phyloP scores from a whole-genome alignment of 129 eudicot species.

The Mikania micrantha region DNA sequence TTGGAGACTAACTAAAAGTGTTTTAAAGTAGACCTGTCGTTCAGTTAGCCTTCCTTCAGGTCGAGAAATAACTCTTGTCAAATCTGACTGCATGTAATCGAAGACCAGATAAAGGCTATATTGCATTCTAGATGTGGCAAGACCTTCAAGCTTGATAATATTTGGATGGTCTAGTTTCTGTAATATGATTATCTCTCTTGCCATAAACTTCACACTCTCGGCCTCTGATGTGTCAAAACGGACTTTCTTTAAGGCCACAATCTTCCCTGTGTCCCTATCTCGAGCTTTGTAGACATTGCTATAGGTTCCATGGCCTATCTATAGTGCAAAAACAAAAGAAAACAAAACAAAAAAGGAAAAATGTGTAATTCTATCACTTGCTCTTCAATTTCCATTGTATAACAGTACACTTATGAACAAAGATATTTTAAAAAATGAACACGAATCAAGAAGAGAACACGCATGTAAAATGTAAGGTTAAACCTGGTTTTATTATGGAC shows the following conservation, averaged over 20 bases:
- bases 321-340: background rate
- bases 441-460: background rate
- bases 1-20: background rate
- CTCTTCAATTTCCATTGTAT: background rate
- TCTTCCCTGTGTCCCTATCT: slow-evolving; percentile 60
- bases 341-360: background rate
- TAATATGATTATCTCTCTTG: slow-evolving; percentile 67
- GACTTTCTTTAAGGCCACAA: slow-evolving; percentile 78
- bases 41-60: slow-evolving; percentile 68
- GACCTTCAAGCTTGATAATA: slow-evolving; percentile 79
- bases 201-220: slow-evolving; percentile 78
- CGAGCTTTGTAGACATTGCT: slow-evolving; percentile 86
- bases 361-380: background rate
- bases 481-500: background rate
- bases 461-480: background rate
- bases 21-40: slow-evolving; percentile 50
- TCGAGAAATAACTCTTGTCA: slow-evolving; percentile 54
- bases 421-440: background rate
- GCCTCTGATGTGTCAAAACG: slow-evolving; percentile 90
- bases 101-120: slow-evolving; percentile 81
- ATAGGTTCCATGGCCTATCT: slow-evolving; percentile 88
- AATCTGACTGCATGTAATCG: slow-evolving; percentile 69
- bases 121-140: slow-evolving; percentile 88
- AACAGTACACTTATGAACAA: background rate
- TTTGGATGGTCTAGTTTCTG: slow-evolving; percentile 76